phyloP scores from a whole-genome alignment of 2,329 filamentous ascomycete genomes.

The Aspergillus arachidicola region DNA sequence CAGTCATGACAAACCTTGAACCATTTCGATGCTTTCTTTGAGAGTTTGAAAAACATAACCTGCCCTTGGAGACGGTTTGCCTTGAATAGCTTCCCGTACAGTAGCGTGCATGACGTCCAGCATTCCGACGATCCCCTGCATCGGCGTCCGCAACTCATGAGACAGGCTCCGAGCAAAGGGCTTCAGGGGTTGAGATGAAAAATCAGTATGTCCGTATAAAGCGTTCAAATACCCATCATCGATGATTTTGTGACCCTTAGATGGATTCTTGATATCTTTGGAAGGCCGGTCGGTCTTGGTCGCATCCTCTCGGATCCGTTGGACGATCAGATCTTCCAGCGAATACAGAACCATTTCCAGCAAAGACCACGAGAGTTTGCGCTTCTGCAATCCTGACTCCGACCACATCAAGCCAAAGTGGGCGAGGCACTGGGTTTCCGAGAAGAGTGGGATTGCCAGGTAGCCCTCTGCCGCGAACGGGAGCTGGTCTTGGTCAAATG shows the following conservation, averaged over 20 bases:
- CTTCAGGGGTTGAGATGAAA: slow-evolving; percentile 64
- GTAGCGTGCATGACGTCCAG: slow-evolving; percentile 75
- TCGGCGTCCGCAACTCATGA: slow-evolving; percentile 71
- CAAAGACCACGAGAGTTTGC: slow-evolving; percentile 65
- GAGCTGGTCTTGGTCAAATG: slow-evolving; percentile 61
- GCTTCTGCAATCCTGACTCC: slow-evolving; percentile 58
- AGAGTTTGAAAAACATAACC: slow-evolving; percentile 62
- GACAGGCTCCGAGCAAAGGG: slow-evolving; percentile 73
- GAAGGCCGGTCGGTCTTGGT: slow-evolving; percentile 32
- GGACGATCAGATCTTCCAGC: slow-evolving; percentile 66
- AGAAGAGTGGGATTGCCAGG: slow-evolving; percentile 67
- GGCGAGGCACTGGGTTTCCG: slow-evolving; percentile 66
- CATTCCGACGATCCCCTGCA: slow-evolving; percentile 77
- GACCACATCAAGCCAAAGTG: slow-evolving; percentile 76
- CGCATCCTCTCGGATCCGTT: slow-evolving; percentile 59
- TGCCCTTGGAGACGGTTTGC: slow-evolving; percentile 53
- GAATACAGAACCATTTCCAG: slow-evolving; percentile 69
- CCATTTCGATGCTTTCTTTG: slow-evolving; percentile 70
- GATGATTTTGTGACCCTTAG: slow-evolving; percentile 23
- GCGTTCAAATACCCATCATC: slow-evolving; percentile 47
- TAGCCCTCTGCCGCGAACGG: slow-evolving; percentile 67
- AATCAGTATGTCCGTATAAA: slow-evolving; percentile 58
- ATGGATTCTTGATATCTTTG: slow-evolving; percentile 27
- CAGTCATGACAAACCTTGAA: slow-evolving; percentile 57
- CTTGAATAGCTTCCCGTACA: slow-evolving; percentile 65